phyloP scores from a whole-genome alignment of 805 yeast species.

The Barnettozyma sp. region DNA sequence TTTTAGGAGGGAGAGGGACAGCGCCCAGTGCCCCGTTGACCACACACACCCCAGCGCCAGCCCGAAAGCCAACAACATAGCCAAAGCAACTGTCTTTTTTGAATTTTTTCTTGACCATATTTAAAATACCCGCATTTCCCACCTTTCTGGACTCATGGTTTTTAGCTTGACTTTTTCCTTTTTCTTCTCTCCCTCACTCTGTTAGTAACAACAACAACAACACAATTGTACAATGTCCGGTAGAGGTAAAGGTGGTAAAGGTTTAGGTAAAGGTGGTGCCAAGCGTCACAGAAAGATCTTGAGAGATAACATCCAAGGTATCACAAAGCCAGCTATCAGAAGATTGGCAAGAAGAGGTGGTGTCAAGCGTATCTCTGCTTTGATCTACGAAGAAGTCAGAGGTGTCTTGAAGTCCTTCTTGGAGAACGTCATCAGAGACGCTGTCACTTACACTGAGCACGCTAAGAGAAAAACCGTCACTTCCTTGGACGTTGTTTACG shows the following conservation, averaged over 20 bases:
- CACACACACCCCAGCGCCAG: no score
- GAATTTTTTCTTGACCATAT: no score
- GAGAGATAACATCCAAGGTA: slow-evolving; percentile 99
- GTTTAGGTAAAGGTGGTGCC: slow-evolving; percentile 99
- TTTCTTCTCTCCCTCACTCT: not conserved
- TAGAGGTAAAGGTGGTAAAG: slow-evolving; percentile 99
- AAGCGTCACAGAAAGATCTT: slow-evolving; percentile 99
- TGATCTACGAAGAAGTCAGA: slow-evolving; percentile 98
- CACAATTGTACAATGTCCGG: slow-evolving; percentile 64
- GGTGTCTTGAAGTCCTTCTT: slow-evolving; percentile 92
- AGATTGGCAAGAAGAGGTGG: slow-evolving; percentile 99
- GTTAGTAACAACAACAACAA: slow-evolving; percentile 8
- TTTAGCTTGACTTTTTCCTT: no score
- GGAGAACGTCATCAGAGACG: slow-evolving; percentile 97
- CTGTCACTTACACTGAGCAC: slow-evolving; percentile 99
- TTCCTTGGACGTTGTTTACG: slow-evolving; percentile 96
- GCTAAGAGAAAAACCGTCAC: slow-evolving; percentile 99
- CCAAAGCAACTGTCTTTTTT: no score
- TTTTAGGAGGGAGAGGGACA: no score
- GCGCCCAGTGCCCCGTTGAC: no score
- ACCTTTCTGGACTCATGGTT: no score
- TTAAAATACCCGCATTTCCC: slow-evolving; percentile 5
- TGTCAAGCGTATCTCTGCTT: slow-evolving; percentile 99
- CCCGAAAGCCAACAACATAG: no score
- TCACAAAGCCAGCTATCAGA: slow-evolving; percentile 99